phyloP scores from a whole-genome alignment of 2,329 filamentous ascomycete genomes.

The Arthrobotrys megalospora region DNA sequence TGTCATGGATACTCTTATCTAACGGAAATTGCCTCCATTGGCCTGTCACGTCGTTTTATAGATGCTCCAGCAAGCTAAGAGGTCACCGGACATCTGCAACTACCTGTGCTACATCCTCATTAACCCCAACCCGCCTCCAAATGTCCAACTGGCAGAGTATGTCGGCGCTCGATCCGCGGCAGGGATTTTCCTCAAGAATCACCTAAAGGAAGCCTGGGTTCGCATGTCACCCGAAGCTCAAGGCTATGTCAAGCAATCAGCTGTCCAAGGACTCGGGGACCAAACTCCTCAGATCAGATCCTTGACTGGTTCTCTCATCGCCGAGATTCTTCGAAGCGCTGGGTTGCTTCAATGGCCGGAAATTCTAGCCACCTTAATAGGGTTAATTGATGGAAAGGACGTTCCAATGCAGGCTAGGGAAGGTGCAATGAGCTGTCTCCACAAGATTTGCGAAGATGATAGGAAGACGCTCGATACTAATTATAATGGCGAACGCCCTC shows the following conservation, averaged over 20 bases:
- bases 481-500: slow-evolving; percentile 87
- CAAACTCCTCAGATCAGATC: slow-evolving; percentile 84
- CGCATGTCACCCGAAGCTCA: slow-evolving; percentile 81
- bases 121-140: slow-evolving; percentile 73
- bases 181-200: slow-evolving; percentile 96
- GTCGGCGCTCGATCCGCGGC: slow-evolving; percentile 83
- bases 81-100: slow-evolving; percentile 94
- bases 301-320: slow-evolving; percentile 93
- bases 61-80: slow-evolving; percentile 93
- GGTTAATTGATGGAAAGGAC: slow-evolving; percentile 76
- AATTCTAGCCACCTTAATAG: slow-evolving; percentile 84
- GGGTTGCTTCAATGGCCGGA: slow-evolving; percentile 93
- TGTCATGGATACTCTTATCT: slow-evolving; percentile 56
- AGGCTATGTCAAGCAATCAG: slow-evolving; percentile 82
- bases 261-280: slow-evolving; percentile 86
- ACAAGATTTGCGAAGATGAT: slow-evolving; percentile 98
- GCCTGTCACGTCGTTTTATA: slow-evolving; percentile 67
- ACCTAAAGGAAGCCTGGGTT: slow-evolving; percentile 82
- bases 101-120: slow-evolving; percentile 94
- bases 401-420: slow-evolving; percentile 84
- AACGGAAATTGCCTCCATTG: slow-evolving; percentile 61
- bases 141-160: slow-evolving; percentile 72
- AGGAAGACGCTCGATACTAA: slow-evolving; percentile 86
- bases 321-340: slow-evolving; percentile 86
- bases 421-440: slow-evolving; percentile 90